Conservation (phyloP, 1,284 basidiomycete genomes). For the Tilletiopsis washingtonensis region DNA sequence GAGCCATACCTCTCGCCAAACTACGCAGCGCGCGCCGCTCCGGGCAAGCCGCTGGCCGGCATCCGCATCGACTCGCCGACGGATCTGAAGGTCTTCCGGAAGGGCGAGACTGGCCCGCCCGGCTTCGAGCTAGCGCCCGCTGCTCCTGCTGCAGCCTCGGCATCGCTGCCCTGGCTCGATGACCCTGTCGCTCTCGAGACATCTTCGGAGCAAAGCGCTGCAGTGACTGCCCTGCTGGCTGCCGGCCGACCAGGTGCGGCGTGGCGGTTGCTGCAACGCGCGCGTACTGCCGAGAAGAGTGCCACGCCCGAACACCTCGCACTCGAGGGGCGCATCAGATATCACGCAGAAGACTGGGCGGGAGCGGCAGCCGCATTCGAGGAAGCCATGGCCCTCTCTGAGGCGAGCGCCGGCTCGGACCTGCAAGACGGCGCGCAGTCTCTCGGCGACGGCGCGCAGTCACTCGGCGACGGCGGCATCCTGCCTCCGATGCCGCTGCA, state of each 20-base stretch:
- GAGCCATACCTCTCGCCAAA: constrained; percentile 40
- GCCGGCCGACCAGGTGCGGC: not conserved
- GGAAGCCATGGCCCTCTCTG: too few species aligned
- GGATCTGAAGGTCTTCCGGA: constrained; percentile 32
- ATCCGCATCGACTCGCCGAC: constrained; percentile 42
- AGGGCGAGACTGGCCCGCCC: not conserved
- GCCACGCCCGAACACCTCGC: too few species aligned
- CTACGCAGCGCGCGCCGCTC: constrained; percentile 34
- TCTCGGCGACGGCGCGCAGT: too few species aligned
- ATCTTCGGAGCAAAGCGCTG: not conserved
- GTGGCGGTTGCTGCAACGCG: too few species aligned
- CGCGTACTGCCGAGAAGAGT: too few species aligned
- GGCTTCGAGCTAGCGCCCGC: not conserved
- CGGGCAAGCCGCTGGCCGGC: constrained; percentile 28
- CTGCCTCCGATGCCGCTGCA: too few species aligned
- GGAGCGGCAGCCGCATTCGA: too few species aligned
- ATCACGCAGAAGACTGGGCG: too few species aligned
- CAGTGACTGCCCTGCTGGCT: not conserved
- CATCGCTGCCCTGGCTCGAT: not conserved
- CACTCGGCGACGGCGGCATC: too few species aligned
- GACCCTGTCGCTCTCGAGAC: not conserved
- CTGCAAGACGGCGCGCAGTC: too few species aligned
- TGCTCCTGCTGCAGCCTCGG: not conserved
- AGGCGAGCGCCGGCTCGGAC: too few species aligned
- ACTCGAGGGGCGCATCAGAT: too few species aligned